Conservation (phyloP, 306 rosid genomes). For the Cucurbita moschata region DNA sequence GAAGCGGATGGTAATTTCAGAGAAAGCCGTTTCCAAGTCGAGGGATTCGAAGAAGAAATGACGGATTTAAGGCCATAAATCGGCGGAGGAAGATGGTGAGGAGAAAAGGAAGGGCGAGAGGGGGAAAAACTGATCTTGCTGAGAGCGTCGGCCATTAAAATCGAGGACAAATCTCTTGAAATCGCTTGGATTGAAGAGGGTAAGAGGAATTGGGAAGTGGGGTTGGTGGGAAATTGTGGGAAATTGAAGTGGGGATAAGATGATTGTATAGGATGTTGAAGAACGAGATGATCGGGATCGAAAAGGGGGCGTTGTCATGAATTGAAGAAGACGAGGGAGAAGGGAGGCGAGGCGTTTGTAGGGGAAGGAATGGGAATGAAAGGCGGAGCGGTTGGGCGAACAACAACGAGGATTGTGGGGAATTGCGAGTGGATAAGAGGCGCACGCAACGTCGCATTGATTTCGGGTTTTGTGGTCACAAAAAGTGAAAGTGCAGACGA, state of each 20-base stretch:
- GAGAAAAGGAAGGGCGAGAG: no score
- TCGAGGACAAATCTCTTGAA: background rate
- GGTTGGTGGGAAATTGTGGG: background rate
- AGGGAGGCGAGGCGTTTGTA: background rate
- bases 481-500: background rate
- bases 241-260: background rate
- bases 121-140: background rate
- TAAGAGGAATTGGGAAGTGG: background rate
- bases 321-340: background rate
- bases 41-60: background rate
- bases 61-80: background rate
- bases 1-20: background rate
- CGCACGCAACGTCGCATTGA: background rate
- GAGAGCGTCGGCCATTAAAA: constrained; percentile 1
- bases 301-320: background rate
- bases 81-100: background rate
- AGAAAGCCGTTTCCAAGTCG: background rate
- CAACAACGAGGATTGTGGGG: background rate
- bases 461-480: background rate
- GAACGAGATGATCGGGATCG: background rate
- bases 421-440: background rate
- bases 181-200: background rate
- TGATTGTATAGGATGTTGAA: background rate
- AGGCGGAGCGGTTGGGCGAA: background rate
- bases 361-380: background rate